Base-by-base conservation (phyloP, 148 eudicot species). In the Chenopodium suecicum region DNA sequence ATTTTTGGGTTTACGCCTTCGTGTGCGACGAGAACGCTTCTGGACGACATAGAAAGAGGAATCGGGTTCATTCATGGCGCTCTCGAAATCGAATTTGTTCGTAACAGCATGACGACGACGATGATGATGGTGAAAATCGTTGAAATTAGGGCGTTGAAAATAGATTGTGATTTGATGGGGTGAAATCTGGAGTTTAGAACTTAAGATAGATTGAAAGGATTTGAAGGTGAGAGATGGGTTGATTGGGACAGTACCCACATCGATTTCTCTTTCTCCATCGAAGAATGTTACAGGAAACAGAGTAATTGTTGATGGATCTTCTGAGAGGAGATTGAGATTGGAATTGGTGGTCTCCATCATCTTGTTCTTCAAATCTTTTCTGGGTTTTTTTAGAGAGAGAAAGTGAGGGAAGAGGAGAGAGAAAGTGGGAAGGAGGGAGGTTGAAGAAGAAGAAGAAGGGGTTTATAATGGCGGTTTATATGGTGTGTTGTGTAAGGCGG, bases 141-240 rank as follows among this genome's bases (percentile, higher is more conserved):
- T 14, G 62, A 0, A 37, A 37, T 37, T 37, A 37, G 62, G 60
- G 12, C 85, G 79, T 71, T 89, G 89, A 78, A 90, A 83, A 78
- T 91, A 92, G 44, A 85, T 91, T 6, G 94, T 89, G 83, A 94
- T 89, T 52, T 92, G 93, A 70, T 90, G 92, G 0, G 91, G 94
- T 0, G 97, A 94, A 47, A 91, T 87, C 0, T 94, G 90, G 84
- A 94, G 89, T 84, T 73, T 84, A 3, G 81, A 75, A 74, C 91
- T 83, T 29, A 94, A 64, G 6, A 85, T 74, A 2, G 84, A 69
- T 81, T 90, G 94, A 65, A 94, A 92, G 2, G 66, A 17, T 83
- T 92, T 90, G 92, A 86, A 92, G 4, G 84, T 77, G 73, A 89
- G 78, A 23, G 86, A 73, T 1, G 92, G 86, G 16, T 80, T 65